Evolutionary conservation across 192 early-diverging fungal species (phyloP), one percentile per base, ranked within the genome.

Genomic region (Chytriomyces sp.): DNA sequence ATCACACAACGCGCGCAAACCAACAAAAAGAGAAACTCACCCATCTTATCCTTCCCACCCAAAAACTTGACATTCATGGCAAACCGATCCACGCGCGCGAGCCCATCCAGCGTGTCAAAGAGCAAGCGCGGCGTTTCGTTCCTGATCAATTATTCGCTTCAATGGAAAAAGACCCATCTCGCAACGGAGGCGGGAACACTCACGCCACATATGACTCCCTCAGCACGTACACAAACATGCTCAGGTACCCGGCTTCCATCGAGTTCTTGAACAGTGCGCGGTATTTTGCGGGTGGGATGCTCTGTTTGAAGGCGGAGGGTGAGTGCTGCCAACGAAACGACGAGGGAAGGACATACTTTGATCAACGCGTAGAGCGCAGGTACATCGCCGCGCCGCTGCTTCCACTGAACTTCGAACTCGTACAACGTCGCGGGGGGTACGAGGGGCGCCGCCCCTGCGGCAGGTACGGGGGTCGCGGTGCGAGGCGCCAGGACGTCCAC

Each of bases 341-440:
- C n/a, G n/a, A n/a, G n/a, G n/a, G n/a, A n/a, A n/a, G n/a, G n/a
- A n/a, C 57, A 4, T 81, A 91, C 89, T 80, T 90, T 89, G 40
- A 92, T 70, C 54, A 89, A 88, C 2, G 75, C 60, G 66, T 88
- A 91, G 14, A 89, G 61, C 7, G 78, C 58, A 10, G 76, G 74
- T 25, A 72, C 68, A 7, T 86, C 83, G 58, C 64, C 56, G 59
- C 80, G 84, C 30, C 86, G 79, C 55, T 78, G 81, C 64, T 87
- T 89, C 90, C 91, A 93, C 57, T 91, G 88, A 5, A 89, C 76
- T 59, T 91, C 87, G 70, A 92, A 91, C 55, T 93, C 91, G 69
- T 78, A 82, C 56, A 86, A 86, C 12, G 85, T 89, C n/a, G 56
- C 78, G 10, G 89, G 88, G 28, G 66, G 40, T 4, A n/a, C n/a